These are phyloP conservation scores for Ammopiptanthus mongolicus DNA, from an alignment of 306 rosid genomes.

Conservation along the genomic window DNA sequence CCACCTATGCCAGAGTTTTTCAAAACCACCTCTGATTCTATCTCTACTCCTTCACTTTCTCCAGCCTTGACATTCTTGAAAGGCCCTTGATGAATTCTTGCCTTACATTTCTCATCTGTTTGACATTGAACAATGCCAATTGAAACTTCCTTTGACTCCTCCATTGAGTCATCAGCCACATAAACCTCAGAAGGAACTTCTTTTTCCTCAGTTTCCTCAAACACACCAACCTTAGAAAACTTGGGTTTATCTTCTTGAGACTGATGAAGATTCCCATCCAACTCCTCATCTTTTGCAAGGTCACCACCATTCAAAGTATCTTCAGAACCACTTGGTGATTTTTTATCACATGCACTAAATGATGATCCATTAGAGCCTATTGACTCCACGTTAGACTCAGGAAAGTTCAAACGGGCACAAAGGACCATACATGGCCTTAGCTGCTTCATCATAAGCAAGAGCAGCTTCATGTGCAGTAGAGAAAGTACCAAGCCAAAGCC, in stretches of 20 bases:
- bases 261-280: neutral
- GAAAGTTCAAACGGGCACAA: constrained; percentile 70
- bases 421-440: constrained; percentile 72
- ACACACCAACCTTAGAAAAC: neutral
- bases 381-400: constrained; percentile 9
- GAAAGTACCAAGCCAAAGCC: constrained; percentile 95
- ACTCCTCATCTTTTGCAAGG: constrained; percentile 9
- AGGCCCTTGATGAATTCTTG: neutral
- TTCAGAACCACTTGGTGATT: neutral
- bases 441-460: constrained; percentile 82
- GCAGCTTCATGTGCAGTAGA: constrained; percentile 80
- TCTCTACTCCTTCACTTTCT: neutral
- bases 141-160: neutral
- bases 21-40: neutral
- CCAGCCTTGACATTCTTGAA: constrained; percentile 6
- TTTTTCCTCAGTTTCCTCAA: constrained; percentile 16
- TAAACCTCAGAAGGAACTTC: neutral
- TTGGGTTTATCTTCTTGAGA: neutral
- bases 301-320: neutral
- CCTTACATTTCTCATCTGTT: neutral
- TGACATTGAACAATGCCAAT: neutral
- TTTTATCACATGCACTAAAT: neutral
- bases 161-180: neutral
- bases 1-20: neutral
- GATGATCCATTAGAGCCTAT: constrained; percentile 14